Evolutionary conservation across 192 early-diverging fungal genomes (phyloP), one percentile per base, ranked within the genome.

Genomic region (Coemansia sp.): DNA sequence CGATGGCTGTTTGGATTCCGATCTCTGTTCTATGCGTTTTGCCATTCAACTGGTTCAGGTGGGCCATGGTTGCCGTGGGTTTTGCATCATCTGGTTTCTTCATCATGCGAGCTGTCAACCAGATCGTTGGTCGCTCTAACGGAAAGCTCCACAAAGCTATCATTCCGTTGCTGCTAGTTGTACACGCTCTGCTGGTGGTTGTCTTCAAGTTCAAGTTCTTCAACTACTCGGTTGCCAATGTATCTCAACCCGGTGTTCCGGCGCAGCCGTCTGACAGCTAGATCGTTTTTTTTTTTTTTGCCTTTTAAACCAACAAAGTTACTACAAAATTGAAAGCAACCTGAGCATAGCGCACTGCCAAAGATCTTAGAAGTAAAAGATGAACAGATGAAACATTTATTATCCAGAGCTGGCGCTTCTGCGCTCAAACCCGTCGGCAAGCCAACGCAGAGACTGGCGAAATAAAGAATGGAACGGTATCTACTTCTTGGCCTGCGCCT

Each of bases 1-100:
- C 88, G 4, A 78, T 98, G 78, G 86, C 93, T 7, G 83, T 96
- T 52, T 99, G 96, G 96, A 88, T 99, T 54, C 96, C 94, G 6
- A 89, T 94, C 25, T 79, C 76, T 11, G 70, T 95, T 14, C 66
- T 96, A 6, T 95, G 92, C 70, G 85, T 96, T 25, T 78, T 94
- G 57, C 96, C 94, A 0, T 84, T 81, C 53, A 90, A 94, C 51
- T 83, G 91, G 67, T 80, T 94, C 39, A 87, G 93, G 51, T 95
- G 94, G 94, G 75, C 85, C 36, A 76, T 98, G 59, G 88, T 95
- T 8, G 78, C 87, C 10, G 76, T 86, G 51, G 95, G 89, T 20
- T 89, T 94, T 79, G 87, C 68, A 6, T 59, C 90, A 27, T 90
- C 92, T 39, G 87, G 93, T 80, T 84, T 74, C 67, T 85, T 71